A percentile compares a stretch with the other conserved stretches of the same genome.
phyloP scores from a whole-genome alignment of 2,329 filamentous ascomycete species.

The Tolypocladium tropicale region DNA sequence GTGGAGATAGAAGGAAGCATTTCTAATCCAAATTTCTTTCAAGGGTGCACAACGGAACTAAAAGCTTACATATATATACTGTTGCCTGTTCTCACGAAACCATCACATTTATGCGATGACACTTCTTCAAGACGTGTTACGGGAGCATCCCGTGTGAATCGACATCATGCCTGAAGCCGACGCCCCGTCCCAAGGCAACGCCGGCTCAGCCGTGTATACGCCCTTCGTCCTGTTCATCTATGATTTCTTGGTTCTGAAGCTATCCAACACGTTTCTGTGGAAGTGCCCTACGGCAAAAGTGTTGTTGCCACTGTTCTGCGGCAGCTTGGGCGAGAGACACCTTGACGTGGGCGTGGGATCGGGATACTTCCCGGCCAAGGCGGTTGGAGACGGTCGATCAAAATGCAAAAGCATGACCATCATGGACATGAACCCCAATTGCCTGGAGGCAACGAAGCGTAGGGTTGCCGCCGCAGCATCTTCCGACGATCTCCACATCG shows the following conservation, averaged over 20 bases:
- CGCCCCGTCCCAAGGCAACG: neutral
- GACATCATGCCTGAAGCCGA: neutral
- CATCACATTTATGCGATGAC: too few species aligned
- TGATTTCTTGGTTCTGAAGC: slow-evolving; percentile 28
- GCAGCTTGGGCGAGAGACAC: slow-evolving; percentile 23
- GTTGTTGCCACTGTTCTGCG: slow-evolving; percentile 20
- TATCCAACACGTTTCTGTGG: slow-evolving; percentile 28
- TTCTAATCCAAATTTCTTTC: too few species aligned
- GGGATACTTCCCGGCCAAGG: slow-evolving; percentile 24
- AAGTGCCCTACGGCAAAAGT: slow-evolving; percentile 17
- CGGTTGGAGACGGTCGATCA: slow-evolving; percentile 6
- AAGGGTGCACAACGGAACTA: too few species aligned
- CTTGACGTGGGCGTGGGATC: slow-evolving; percentile 30
- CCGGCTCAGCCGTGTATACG: slow-evolving; percentile 2
- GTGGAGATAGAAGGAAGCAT: too few species aligned
- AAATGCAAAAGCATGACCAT: slow-evolving; percentile 20
- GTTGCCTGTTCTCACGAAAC: too few species aligned
- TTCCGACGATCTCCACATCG: slow-evolving; percentile 12
- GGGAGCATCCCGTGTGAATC: neutral
- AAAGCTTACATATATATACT: too few species aligned
- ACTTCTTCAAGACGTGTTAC: neutral
- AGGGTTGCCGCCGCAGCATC: neutral
- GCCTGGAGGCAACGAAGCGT: slow-evolving; percentile 12
- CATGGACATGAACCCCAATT: slow-evolving; percentile 23
- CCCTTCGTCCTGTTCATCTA: slow-evolving; percentile 22